Evolutionary conservation across 768 basidiomycete species (phyloP).

Genomic region (Myochromella boudieri): DNA sequence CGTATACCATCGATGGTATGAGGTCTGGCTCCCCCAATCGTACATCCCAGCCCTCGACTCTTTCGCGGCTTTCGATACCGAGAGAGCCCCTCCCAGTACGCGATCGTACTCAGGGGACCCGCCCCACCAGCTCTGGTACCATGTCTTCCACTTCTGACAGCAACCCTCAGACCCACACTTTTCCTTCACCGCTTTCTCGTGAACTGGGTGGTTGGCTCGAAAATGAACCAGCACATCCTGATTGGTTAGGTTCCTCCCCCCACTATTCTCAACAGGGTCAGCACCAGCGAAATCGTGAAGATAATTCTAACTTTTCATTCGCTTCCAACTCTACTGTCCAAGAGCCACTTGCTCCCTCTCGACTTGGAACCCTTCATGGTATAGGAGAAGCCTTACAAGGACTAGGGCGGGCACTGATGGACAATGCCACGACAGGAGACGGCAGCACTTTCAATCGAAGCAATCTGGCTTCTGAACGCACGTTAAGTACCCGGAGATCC

Average conservation of each 20-base stretch:
- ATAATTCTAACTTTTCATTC: not conserved
- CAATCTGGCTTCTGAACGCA: not conserved
- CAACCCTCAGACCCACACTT: not conserved
- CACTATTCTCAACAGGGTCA: not conserved
- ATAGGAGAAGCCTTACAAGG: conserved; percentile 14
- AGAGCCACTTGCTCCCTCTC: conserved; percentile 7
- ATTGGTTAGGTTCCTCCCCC: conserved; percentile 4
- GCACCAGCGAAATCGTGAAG: not conserved
- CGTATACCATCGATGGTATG: not conserved
- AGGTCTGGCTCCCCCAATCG: not conserved
- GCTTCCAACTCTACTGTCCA: conserved; percentile 1
- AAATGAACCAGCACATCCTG: not conserved
- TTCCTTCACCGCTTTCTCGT: conserved; percentile 2
- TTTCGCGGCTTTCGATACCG: conserved; percentile 4
- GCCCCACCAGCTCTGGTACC: not conserved
- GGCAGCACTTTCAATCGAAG: not conserved
- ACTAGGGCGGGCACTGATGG: conserved; percentile 10
- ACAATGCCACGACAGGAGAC: not conserved
- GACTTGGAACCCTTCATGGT: conserved; percentile 9
- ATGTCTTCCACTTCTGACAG: conserved; percentile 1
- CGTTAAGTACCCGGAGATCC: conserved; percentile 10
- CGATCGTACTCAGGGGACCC: not conserved
- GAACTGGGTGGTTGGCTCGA: conserved; percentile 3
- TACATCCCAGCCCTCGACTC: not conserved
- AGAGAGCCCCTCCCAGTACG: not conserved